These are phyloP conservation scores for Epithemia pelagica DNA, from an alignment of 108 stramenopile species.

Conservation along the genomic window DNA sequence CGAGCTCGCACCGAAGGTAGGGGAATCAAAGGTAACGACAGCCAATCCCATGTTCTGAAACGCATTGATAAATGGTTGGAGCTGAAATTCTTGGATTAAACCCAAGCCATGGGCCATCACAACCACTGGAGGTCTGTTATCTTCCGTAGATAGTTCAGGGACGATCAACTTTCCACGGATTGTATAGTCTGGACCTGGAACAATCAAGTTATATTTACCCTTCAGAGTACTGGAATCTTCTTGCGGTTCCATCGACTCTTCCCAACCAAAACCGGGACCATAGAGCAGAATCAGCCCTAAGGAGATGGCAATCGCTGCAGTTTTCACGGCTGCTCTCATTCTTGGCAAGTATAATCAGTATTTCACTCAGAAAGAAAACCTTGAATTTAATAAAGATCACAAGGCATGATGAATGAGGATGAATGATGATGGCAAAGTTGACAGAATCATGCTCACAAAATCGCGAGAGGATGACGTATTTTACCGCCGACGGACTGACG, in stretches of 20 bases:
- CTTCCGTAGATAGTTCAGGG: too few relatives aligned
- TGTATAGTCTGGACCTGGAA: background rate
- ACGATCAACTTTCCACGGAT: background rate
- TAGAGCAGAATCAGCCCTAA: background rate
- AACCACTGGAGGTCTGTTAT: constrained; percentile 8
- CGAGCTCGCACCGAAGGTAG: constrained; percentile 18
- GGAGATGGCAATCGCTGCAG: too few relatives aligned
- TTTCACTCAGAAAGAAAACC: too few relatives aligned
- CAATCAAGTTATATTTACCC: background rate
- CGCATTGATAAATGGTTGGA: constrained; percentile 15
- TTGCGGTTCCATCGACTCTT: background rate
- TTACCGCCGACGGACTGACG: too few relatives aligned
- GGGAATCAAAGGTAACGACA: constrained; percentile 27
- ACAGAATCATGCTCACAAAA: too few relatives aligned
- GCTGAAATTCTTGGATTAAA: constrained; percentile 14
- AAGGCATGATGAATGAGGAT: too few relatives aligned
- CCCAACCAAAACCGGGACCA: background rate
- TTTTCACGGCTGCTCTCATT: too few relatives aligned
- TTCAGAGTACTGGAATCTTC: background rate
- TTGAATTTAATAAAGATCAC: too few relatives aligned
- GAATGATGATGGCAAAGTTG: too few relatives aligned
- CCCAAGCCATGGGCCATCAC: constrained; percentile 25
- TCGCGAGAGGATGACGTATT: too few relatives aligned
- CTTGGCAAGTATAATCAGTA: too few relatives aligned
- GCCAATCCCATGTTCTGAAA: constrained; percentile 17